Conservation (phyloP, 228 moss, liverwort and hornwort species). For the Sphagnum magellanicum region DNA sequence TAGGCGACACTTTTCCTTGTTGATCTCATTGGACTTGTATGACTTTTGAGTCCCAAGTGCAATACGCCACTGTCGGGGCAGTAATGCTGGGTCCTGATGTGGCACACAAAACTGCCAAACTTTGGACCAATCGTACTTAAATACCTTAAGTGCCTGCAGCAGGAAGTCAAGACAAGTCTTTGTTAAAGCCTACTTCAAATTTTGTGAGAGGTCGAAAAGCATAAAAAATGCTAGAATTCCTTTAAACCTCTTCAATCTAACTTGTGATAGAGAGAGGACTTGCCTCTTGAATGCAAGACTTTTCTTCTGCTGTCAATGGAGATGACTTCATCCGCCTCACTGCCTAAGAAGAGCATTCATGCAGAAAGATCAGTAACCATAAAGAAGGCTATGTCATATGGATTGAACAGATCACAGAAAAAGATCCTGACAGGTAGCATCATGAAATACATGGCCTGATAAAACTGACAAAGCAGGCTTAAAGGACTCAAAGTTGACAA, state of each 20-base stretch:
- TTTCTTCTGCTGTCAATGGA: constrained; percentile 64
- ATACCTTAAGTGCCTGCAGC: constrained; percentile 67
- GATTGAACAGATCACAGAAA: too few relatives aligned
- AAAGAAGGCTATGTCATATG: too few relatives aligned
- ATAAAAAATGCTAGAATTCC: too few relatives aligned
- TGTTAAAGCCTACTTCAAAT: not conserved
- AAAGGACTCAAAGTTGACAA: too few relatives aligned
- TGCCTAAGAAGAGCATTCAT: constrained; percentile 38
- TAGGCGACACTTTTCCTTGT: constrained; percentile 53
- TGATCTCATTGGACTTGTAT: constrained; percentile 52
- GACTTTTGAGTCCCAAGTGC: constrained; percentile 79
- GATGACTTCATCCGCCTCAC: constrained; percentile 89
- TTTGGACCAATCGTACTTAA: constrained; percentile 80
- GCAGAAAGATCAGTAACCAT: not conserved
- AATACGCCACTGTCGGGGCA: constrained; percentile 80
- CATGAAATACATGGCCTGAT: too few relatives aligned
- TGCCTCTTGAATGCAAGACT: constrained; percentile 78
- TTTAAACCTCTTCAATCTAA: too few relatives aligned
- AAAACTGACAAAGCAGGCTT: too few relatives aligned
- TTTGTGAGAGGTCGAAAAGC: too few relatives aligned
- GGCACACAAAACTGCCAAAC: constrained; percentile 71
- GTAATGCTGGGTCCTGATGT: constrained; percentile 69
- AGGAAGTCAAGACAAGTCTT: not conserved
- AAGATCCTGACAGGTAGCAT: too few relatives aligned
- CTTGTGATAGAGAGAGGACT: not conserved